These are phyloP conservation scores for Agapanthus africanus DNA, from an alignment of 106 monocot species.

Conservation along the genomic window DNA sequence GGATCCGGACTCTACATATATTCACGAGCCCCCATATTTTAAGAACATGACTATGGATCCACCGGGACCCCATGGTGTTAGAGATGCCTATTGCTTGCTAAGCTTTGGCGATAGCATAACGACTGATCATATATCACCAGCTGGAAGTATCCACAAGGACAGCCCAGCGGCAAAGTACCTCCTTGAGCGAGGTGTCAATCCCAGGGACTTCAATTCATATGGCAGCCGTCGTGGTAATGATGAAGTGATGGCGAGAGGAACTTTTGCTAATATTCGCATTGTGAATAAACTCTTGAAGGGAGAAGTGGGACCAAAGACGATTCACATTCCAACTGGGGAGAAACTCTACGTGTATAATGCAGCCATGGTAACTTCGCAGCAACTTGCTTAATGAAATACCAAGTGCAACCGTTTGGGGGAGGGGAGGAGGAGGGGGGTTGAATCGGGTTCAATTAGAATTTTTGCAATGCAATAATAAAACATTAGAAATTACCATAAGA, in stretches of 20 bases:
- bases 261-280: constrained; percentile 82
- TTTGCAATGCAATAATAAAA: too few species aligned
- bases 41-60: constrained; percentile 70
- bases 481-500: too few species aligned
- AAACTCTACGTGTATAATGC: constrained; percentile 76
- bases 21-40: constrained; percentile 68
- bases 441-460: too few species aligned
- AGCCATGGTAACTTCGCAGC: constrained; percentile 40
- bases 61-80: constrained; percentile 52
- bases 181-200: constrained; percentile 61
- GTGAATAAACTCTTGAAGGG: constrained; percentile 78
- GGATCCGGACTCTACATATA: constrained; percentile 57
- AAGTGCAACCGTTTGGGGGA: too few species aligned
- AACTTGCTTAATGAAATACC: too few species aligned
- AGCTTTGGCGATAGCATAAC: constrained; percentile 75
- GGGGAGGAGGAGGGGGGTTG: too few species aligned
- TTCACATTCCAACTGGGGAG: constrained; percentile 77
- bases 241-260: too few species aligned
- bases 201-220: constrained; percentile 77
- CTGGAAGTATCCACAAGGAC: too few species aligned
- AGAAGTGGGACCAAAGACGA: constrained; percentile 77
- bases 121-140: constrained; percentile 75
- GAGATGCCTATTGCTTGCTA: constrained; percentile 62
- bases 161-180: constrained; percentile 84
- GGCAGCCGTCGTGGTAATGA: constrained; percentile 86